Evolutionary conservation across 108 stramenopile genomes (phyloP).

Genomic region (Asterionellopsis glacialis): DNA sequence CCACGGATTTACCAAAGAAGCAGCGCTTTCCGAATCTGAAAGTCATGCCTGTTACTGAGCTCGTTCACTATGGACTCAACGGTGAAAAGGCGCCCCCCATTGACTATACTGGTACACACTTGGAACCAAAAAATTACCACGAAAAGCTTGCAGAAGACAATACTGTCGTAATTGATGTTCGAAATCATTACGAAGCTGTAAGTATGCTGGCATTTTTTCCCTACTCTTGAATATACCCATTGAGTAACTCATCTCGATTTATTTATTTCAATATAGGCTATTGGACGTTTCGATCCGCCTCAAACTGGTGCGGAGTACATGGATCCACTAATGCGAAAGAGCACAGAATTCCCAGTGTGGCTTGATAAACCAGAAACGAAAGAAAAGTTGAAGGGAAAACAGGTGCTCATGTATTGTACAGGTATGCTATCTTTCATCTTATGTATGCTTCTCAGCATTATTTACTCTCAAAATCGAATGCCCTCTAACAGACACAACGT

Average conservation of each 20-base stretch:
- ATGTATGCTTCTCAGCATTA: too few relatives aligned
- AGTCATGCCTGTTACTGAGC: conserved; percentile 65
- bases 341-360: conserved; percentile 86
- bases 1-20: conserved; percentile 56
- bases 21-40: conserved; percentile 77
- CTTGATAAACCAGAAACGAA: conserved; percentile 69
- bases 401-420: conserved; percentile 83
- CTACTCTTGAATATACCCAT: too few relatives aligned
- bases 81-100: conserved; percentile 63
- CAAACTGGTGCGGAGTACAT: conserved; percentile 40
- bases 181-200: conserved; percentile 79
- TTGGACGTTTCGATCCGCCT: conserved; percentile 70
- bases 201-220: too few relatives aligned
- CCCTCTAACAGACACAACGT: too few relatives aligned
- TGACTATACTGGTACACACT: conserved; percentile 66
- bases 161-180: conserved; percentile 89
- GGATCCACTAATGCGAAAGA: conserved; percentile 89
- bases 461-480: too few relatives aligned
- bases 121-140: conserved; percentile 84
- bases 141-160: conserved; percentile 53
- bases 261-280: conserved; percentile 12
- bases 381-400: conserved; percentile 80
- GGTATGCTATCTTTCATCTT: too few relatives aligned
- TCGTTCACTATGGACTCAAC: conserved; percentile 86
- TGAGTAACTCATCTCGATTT: too few relatives aligned